Conservation (phyloP, 768 basidiomycete species). For the Lyophyllum atratum region DNA sequence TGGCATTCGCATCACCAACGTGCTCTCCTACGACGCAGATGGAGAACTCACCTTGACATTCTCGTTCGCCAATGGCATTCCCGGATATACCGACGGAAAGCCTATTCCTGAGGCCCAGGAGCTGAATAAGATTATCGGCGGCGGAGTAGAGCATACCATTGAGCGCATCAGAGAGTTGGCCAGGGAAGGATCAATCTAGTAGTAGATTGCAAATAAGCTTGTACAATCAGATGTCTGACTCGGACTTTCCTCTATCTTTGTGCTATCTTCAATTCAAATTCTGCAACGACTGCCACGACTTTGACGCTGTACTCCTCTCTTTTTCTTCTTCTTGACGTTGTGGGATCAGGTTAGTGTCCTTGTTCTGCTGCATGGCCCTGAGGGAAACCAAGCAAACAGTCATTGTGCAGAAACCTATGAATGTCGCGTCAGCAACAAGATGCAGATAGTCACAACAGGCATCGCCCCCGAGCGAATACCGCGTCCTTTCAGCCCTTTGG, state of each 20-base stretch:
- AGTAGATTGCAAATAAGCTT: not conserved
- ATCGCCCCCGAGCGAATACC: slow-evolving; percentile 36
- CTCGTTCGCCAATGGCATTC: slow-evolving; percentile 28
- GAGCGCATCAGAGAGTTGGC: slow-evolving; percentile 24
- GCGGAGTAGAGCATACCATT: slow-evolving; percentile 25
- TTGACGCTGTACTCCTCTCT: not conserved
- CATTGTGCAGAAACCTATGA: slow-evolving; percentile 12
- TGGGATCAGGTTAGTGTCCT: slow-evolving; percentile 4
- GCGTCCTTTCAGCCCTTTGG: slow-evolving; percentile 31
- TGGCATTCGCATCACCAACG: slow-evolving; percentile 24
- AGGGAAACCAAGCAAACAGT: not conserved
- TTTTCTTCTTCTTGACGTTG: not conserved
- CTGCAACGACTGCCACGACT: not conserved
- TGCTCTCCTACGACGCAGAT: slow-evolving; percentile 25
- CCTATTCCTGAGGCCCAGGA: slow-evolving; percentile 9
- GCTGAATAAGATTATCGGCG: slow-evolving; percentile 22
- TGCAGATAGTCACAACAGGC: slow-evolving; percentile 24
- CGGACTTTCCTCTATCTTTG: not conserved
- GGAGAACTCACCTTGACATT: slow-evolving; percentile 26
- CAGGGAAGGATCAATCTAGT: slow-evolving; percentile 12
- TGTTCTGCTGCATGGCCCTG: not conserved
- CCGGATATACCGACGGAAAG: slow-evolving; percentile 10
- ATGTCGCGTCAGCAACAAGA: slow-evolving; percentile 31
- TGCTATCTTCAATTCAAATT: slow-evolving; percentile 1
- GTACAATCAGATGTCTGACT: slow-evolving; percentile 10